A percentile compares a stretch with the other conserved stretches of the same genome.
Evolutionary conservation across 805 yeast genomes (phyloP).

Genomic region (Candida pini): DNA sequence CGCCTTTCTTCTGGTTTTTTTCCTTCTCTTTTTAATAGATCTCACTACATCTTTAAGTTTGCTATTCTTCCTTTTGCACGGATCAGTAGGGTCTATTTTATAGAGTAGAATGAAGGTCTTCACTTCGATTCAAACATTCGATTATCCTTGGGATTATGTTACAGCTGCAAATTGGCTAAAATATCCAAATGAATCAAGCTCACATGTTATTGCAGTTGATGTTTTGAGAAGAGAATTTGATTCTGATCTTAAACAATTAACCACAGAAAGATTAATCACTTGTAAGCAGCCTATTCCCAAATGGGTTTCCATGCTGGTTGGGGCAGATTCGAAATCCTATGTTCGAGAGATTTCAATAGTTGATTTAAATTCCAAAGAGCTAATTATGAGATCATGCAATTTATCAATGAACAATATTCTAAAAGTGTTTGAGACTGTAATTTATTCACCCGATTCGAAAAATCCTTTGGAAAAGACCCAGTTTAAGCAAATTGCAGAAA

Average conservation of each 20-base stretch:
- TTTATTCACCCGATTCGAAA: conserved; percentile 61
- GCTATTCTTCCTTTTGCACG: not conserved
- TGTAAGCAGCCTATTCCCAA: conserved; percentile 81
- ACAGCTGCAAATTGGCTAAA: conserved; percentile 96
- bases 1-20: too few relatives aligned
- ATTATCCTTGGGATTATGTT: conserved; percentile 90
- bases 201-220: conserved; percentile 93
- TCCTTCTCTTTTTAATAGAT: not conserved
- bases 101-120: conserved; percentile 66
- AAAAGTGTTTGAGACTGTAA: conserved; percentile 82
- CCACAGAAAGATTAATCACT: conserved; percentile 83
- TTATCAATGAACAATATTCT: conserved; percentile 73
- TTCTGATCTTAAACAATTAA: conserved; percentile 44
- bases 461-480: conserved; percentile 48
- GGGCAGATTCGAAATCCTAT: conserved; percentile 66
- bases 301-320: conserved; percentile 72
- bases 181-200: conserved; percentile 89
- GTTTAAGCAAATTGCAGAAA: conserved; percentile 80
- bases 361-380: conserved; percentile 55
- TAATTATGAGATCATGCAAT: conserved; percentile 81
- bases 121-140: conserved; percentile 60
- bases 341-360: conserved; percentile 88
- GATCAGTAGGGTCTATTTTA: not conserved
- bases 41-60: not conserved
- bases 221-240: conserved; percentile 69